phyloP scores from a whole-genome alignment of 2,329 filamentous ascomycete genomes.

The Westerdykella aurantiaca region DNA sequence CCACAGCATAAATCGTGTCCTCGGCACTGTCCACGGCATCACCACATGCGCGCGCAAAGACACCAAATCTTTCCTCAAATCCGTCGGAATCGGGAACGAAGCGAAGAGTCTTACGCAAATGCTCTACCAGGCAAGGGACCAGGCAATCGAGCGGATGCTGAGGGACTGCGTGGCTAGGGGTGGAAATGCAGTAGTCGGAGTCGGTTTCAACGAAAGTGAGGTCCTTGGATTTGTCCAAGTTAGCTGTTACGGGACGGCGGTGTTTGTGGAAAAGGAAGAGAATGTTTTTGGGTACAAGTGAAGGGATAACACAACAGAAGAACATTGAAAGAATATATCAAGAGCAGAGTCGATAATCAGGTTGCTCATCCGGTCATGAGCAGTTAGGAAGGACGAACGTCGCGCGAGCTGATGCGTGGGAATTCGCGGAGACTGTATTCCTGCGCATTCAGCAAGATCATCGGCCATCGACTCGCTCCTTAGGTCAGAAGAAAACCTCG shows the following conservation, averaged over 20 bases:
- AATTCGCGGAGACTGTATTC: too few species aligned
- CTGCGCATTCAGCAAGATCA: too few species aligned
- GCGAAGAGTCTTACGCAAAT: conserved; percentile 27
- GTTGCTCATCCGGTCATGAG: too few species aligned
- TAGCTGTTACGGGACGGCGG: conserved; percentile 29
- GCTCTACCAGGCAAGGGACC: conserved; percentile 29
- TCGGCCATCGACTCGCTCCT: too few species aligned
- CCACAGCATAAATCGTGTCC: conserved; percentile 19
- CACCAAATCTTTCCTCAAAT: conserved; percentile 31
- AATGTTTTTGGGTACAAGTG: not conserved
- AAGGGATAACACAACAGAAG: too few species aligned
- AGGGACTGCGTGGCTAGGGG: conserved; percentile 28
- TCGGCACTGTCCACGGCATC: conserved; percentile 30
- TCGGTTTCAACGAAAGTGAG: conserved; percentile 29
- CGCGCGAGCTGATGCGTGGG: too few species aligned
- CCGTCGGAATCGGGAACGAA: conserved; percentile 25
- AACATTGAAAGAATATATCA: too few species aligned
- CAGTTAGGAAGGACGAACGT: too few species aligned
- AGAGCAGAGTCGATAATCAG: too few species aligned
- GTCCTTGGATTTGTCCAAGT: conserved; percentile 31
- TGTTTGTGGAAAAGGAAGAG: conserved; percentile 24
- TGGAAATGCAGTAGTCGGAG: conserved; percentile 28
- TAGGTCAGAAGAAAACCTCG: too few species aligned
- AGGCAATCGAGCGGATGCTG: conserved; percentile 31
- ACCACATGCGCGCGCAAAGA: conserved; percentile 30